Conservation (phyloP, 805 yeast species). For the Kuraishia ogatae region DNA sequence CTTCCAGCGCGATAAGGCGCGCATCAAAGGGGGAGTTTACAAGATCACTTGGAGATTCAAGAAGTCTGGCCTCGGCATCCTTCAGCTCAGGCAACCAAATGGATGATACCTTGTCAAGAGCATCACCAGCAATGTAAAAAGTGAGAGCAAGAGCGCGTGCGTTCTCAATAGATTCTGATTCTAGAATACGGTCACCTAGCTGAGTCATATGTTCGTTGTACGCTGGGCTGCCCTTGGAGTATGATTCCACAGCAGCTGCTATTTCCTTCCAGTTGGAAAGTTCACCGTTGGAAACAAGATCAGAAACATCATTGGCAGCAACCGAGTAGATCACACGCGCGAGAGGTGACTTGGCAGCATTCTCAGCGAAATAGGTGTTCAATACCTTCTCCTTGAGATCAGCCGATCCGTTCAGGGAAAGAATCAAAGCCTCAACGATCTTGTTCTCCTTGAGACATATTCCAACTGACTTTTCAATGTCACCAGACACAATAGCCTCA, state of each 20-base stretch:
- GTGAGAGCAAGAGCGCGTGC: slow-evolving; percentile 68
- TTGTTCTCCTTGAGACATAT: slow-evolving; percentile 53
- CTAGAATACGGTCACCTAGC: slow-evolving; percentile 71
- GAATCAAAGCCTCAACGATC: slow-evolving; percentile 70
- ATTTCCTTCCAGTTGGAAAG: slow-evolving; percentile 77
- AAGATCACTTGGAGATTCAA: slow-evolving; percentile 36
- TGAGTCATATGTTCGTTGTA: slow-evolving; percentile 48
- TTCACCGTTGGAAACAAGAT: slow-evolving; percentile 71
- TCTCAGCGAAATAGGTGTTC: slow-evolving; percentile 58
- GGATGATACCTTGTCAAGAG: slow-evolving; percentile 66
- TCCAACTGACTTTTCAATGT: slow-evolving; percentile 59
- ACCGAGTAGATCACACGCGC: slow-evolving; percentile 70
- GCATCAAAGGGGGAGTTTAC: slow-evolving; percentile 68
- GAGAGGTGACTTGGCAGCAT: slow-evolving; percentile 41
- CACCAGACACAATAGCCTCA: slow-evolving; percentile 48
- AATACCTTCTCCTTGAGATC: slow-evolving; percentile 59
- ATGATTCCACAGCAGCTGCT: slow-evolving; percentile 61
- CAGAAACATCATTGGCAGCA: slow-evolving; percentile 44
- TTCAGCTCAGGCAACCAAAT: slow-evolving; percentile 78
- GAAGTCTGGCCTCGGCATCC: slow-evolving; percentile 29
- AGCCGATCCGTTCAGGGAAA: slow-evolving; percentile 63
- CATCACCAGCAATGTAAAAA: slow-evolving; percentile 73
- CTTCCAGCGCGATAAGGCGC: slow-evolving; percentile 71
- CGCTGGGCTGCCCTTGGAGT: slow-evolving; percentile 33
- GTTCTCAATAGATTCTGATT: slow-evolving; percentile 24